Evolutionary conservation across 257 asterid species (phyloP).

Genomic region (Gynochthodes officinalis): DNA sequence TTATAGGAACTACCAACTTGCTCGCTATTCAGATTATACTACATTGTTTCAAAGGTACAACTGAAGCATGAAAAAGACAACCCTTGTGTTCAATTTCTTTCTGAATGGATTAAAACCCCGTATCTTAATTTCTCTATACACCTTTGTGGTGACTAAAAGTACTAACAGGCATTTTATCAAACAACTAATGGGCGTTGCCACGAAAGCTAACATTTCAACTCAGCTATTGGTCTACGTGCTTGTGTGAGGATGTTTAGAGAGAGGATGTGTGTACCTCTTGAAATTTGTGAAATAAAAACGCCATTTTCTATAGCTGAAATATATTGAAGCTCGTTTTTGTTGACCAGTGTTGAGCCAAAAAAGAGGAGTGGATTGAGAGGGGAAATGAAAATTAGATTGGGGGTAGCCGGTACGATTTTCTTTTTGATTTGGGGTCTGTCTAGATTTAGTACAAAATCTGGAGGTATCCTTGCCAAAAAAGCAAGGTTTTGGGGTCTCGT

Average conservation of each 20-base stretch:
- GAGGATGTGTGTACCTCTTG: conserved; percentile 21
- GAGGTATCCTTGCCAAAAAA: neutral
- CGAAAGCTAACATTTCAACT: too few species aligned
- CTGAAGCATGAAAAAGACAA: neutral
- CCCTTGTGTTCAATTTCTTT: neutral
- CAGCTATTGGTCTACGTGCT: neutral
- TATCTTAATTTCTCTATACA: neutral
- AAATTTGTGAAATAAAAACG: conserved; percentile 35
- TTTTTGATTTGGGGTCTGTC: neutral
- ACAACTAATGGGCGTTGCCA: neutral
- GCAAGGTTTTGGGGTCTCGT: too few species aligned
- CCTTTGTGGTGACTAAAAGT: neutral
- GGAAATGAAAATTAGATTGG: neutral
- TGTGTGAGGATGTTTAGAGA: neutral
- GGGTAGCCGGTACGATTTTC: neutral
- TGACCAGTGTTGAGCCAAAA: neutral
- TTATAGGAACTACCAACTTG: neutral
- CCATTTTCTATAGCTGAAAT: conserved; percentile 20
- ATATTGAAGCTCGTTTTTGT: neutral
- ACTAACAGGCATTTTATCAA: conserved; percentile 9
- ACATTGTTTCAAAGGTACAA: neutral
- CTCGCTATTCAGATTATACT: neutral
- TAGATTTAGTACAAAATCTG: neutral
- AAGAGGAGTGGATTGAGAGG: neutral
- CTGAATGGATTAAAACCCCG: neutral